These are phyloP conservation scores for Termitomyces heimii DNA, from an alignment of 768 basidiomycete species.

Conservation along the genomic window DNA sequence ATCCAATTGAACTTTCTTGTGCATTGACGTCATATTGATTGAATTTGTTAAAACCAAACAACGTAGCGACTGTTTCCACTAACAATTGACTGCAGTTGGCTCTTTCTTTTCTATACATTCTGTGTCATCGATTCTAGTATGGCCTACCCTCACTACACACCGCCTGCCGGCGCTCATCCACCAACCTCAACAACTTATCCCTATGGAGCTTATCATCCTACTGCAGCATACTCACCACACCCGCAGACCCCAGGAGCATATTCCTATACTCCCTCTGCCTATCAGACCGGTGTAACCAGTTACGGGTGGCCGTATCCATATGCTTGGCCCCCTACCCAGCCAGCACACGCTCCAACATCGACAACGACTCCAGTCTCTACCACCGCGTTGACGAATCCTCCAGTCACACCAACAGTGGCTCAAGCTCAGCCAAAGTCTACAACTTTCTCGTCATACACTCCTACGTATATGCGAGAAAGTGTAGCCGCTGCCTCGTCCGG, in stretches of 20 bases:
- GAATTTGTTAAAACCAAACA: not conserved
- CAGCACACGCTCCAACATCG: constrained; percentile 15
- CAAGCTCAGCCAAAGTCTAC: constrained; percentile 31
- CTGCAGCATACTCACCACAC: constrained; percentile 31
- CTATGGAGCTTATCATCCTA: constrained; percentile 55
- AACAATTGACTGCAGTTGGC: not conserved
- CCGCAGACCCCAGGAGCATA: constrained; percentile 43
- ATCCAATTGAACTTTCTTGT: not conserved
- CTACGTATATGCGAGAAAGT: constrained; percentile 46
- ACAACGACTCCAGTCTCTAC: constrained; percentile 21
- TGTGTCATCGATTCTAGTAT: too few species aligned
- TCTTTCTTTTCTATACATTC: not conserved
- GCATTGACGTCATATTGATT: not conserved
- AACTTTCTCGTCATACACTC: constrained; percentile 53
- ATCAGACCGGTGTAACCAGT: constrained; percentile 61
- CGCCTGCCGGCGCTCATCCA: constrained; percentile 17
- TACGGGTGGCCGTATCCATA: constrained; percentile 76
- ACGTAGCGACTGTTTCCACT: not conserved
- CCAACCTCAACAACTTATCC: constrained; percentile 54
- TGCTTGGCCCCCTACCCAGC: constrained; percentile 31
- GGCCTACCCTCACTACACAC: constrained; percentile 21
- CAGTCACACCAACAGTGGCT: constrained; percentile 19
- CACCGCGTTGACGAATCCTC: constrained; percentile 22
- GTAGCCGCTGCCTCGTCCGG: constrained; percentile 32
- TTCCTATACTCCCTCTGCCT: constrained; percentile 40